Evolutionary conservation across 2,329 filamentous ascomycete genomes (phyloP).

Genomic region (Claviceps citrina): DNA sequence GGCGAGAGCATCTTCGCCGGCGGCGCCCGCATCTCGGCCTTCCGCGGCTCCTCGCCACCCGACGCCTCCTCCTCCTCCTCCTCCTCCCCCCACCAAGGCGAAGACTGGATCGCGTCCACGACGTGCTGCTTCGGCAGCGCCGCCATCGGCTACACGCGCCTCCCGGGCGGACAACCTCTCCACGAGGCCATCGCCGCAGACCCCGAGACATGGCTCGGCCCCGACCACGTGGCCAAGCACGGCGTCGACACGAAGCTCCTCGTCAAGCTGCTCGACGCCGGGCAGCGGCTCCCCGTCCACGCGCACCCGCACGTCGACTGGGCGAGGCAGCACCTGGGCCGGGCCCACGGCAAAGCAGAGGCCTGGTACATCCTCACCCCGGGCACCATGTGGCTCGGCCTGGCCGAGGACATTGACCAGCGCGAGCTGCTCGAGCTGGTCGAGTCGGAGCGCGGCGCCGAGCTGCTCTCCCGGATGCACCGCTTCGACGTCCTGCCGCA

Average conservation of each 20-base stretch:
- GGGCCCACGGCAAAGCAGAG: conserved; percentile 11
- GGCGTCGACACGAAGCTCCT: conserved; percentile 10
- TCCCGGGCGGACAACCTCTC: conserved; percentile 9
- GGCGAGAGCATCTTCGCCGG: conserved; percentile 9
- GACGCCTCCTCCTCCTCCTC: conserved; percentile 3
- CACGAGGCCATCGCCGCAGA: conserved; percentile 7
- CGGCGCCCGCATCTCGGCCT: conserved; percentile 7
- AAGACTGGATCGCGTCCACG: conserved; percentile 11
- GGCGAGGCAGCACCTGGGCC: conserved; percentile 8
- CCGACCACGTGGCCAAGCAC: conserved; percentile 6
- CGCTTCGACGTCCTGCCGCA: conserved; percentile 7
- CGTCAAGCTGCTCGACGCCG: conserved; percentile 12
- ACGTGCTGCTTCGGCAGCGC: conserved; percentile 9
- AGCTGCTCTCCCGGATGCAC: conserved; percentile 8
- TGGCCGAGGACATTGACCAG: conserved; percentile 6
- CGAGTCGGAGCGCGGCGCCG: conserved; percentile 4
- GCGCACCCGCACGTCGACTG: conserved; percentile 11
- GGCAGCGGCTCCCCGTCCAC: conserved; percentile 10
- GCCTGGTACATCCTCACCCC: conserved; percentile 11
- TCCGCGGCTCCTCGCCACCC: conserved; percentile 5
- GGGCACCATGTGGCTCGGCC: conserved; percentile 8
- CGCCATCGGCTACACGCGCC: conserved; percentile 6
- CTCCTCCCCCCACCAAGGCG: conserved; percentile 7
- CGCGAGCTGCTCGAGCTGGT: conserved; percentile 6
- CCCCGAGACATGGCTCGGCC: conserved; percentile 10